Percentiles rank a stretch among this genome's conserved stretches.
These are phyloP conservation scores for Beauveria scarabaeidicola DNA, from an alignment of 2,329 filamentous ascomycete species.

Conservation along the genomic window DNA sequence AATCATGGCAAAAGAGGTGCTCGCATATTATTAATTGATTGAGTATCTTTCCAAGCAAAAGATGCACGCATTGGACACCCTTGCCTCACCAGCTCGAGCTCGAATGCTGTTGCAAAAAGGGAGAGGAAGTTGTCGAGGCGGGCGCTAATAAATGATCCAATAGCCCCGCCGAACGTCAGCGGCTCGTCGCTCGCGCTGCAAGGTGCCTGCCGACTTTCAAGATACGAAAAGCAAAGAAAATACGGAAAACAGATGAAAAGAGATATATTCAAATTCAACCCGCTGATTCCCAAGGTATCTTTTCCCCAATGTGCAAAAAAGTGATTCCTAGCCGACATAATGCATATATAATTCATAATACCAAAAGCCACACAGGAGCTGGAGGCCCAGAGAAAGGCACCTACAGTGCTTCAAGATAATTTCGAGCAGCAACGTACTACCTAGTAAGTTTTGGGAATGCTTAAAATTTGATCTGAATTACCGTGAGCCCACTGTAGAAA, in stretches of 20 bases:
- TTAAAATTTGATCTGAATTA: too few relatives aligned
- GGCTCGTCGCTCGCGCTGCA: neutral
- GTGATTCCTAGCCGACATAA: neutral
- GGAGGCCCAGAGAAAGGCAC: too few relatives aligned
- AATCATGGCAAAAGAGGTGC: neutral
- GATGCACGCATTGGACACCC: neutral
- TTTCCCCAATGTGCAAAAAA: slow-evolving; percentile 5
- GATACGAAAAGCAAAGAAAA: too few relatives aligned
- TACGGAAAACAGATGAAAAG: too few relatives aligned
- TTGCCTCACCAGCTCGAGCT: neutral
- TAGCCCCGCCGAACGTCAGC: neutral
- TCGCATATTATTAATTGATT: neutral
- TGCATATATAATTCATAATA: neutral
- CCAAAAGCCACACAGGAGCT: neutral
- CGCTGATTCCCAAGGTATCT: slow-evolving; percentile 9
- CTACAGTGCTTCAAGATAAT: too few relatives aligned
- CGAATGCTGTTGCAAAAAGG: neutral
- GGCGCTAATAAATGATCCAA: neutral
- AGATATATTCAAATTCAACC: neutral
- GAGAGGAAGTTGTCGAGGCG: neutral
- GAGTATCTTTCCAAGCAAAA: neutral
- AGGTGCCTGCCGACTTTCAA: too few relatives aligned
- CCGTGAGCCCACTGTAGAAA: too few relatives aligned
- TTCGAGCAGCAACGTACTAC: too few relatives aligned
- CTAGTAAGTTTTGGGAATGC: too few relatives aligned